A percentile compares a stretch with the other conserved stretches of the same genome.
Evolutionary conservation across 2,329 filamentous ascomycete species (phyloP).

Genomic region (Teratosphaeria destructans): DNA sequence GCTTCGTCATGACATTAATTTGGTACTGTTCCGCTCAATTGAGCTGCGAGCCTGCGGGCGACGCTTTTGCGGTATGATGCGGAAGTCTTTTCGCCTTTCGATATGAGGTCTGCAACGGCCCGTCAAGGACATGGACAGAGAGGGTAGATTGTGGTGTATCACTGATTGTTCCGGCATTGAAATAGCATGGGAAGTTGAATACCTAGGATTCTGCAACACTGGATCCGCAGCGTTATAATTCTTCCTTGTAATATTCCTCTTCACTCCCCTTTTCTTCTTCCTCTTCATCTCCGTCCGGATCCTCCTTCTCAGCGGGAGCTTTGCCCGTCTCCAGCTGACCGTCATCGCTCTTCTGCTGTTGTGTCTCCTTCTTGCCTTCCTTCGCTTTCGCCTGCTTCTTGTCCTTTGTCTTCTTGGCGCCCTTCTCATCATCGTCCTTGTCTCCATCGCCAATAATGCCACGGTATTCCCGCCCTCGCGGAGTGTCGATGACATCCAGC

Average conservation of each 20-base stretch:
- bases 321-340: neutral
- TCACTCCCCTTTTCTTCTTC: neutral
- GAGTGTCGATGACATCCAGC: constrained; percentile 65
- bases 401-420: constrained; percentile 30
- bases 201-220: neutral
- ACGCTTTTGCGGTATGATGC: no score
- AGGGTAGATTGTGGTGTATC: no score
- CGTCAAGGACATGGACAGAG: no score
- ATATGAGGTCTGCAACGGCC: no score
- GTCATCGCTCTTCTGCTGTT: constrained; percentile 5
- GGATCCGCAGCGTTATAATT: neutral
- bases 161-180: no score
- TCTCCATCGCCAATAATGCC: constrained; percentile 56
- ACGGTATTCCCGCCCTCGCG: constrained; percentile 55
- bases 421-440: constrained; percentile 34
- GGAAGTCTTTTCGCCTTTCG: no score
- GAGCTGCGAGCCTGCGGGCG: no score
- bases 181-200: no score
- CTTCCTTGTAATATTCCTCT: neutral
- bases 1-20: no score
- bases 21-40: no score
- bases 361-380: constrained; percentile 5
- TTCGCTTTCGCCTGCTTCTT: constrained; percentile 41
- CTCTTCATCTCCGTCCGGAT: neutral
- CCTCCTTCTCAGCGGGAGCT: neutral